Evolutionary conservation across 441 rosid genomes (phyloP), one percentile per base, ranked within the genome.

Genomic region (Erysimum pusillum): DNA sequence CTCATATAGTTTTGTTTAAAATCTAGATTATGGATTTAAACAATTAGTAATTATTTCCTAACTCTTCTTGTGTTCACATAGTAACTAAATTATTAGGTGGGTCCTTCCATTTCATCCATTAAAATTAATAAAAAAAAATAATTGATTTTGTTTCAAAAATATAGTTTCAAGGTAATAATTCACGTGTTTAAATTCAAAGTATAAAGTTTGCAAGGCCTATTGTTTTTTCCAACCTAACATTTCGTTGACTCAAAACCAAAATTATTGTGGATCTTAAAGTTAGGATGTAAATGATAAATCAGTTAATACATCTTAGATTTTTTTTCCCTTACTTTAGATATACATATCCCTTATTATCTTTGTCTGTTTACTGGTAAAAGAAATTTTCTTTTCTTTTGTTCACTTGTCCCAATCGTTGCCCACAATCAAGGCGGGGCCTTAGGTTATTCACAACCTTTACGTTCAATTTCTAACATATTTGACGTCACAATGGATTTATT

Each of bases 361-460:
- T 42, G 32, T 67, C 62, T 63, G 67, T 63, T 67, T 74, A 74
- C 75, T 52, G 60, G 62, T 74, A 74, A 74, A 79, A 79, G 74
- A 68, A 54, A 49, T 48, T 74, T 54, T 74, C 28, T 11, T 51
- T 51, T 22, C 71, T 74, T 74, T 79, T 79, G 67, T 32, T 74
- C 75, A 74, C 42, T 64, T 31, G 79, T 79, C 79, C 11, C 48
- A 38, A 25, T 79, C 79, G 67, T 63, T 54, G 48, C 49, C 79
- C 82, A 79, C 79, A 56, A 79, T 79, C 68, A 69, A 74, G 72
- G 62, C 62, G 72, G 67, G 70, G 49, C 71, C 67, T 74, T 73
- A 52, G 71, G 79, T 46, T 54, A 62, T 9, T 63, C 67, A 62
- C 67, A 67, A 74, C 75, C 32, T 67, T 67, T 73, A 44, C 35